Base-by-base conservation (phyloP, 2,329 filamentous ascomycete species). In the Scedosporium apiospermum region DNA sequence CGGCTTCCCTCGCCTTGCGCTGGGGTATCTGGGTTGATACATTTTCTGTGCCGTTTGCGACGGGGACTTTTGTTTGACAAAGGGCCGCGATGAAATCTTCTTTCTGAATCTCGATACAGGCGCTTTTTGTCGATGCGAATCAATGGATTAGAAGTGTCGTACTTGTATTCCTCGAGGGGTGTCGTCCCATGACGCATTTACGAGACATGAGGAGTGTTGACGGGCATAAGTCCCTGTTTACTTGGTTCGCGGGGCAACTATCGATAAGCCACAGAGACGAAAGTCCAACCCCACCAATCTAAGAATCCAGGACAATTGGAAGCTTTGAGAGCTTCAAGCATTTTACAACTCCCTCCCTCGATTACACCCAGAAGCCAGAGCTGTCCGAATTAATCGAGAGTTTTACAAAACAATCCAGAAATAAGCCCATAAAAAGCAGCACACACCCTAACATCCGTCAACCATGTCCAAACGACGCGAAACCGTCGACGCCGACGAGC, bases 401-500 rank as follows among this genome's bases (percentile, higher is more conserved):
- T 53, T 53, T 53, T 5, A 6, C 49, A 12, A 14, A 46, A 46
- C 9, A 46, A 21, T 21, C 49, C 10, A 5, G 30, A 60, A 49
- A 44, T 7, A 18, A 26, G 3, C 27, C 55, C 27, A 27, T 3
- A 18, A 10, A 58, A 2, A 23, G 7, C 4, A 21, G 27, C 18
- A 16, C 6, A 23, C n/a, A 4, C 34, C 9, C 38, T 30, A 62
- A 21, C 61, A 62, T 58, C 42, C n/a, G 5, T 12, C 26, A 46
- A 49, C 67, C n/a, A 75, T 75, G 69, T 67, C 69, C 30, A 79
- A 78, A 65, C 72, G 34, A 9, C 34, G 75, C 65, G 72, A 81
- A 34, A 76, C 71, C 85, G 92, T 78, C 75, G 87, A 88, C 73
- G 92, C 92, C 71, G 92, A 96, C 74, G 91, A 90, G 75, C 82